Evolutionary conservation across 495 filamentous ascomycete species (phyloP).

Genomic region (Arthonia radiata): DNA sequence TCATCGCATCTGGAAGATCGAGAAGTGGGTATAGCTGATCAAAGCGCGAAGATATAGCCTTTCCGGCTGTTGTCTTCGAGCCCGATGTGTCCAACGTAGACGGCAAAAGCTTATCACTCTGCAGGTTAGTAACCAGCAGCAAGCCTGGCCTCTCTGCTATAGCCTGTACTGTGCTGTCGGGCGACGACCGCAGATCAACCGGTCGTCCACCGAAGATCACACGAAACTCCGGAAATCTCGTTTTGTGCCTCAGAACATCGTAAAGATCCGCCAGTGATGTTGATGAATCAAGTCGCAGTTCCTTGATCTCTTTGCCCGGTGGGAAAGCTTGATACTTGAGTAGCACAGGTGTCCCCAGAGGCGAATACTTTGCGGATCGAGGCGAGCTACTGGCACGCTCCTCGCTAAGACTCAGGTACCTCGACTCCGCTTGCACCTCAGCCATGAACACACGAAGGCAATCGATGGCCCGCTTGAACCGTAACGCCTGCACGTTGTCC

Average conservation of each 20-base stretch:
- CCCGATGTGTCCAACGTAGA: no score
- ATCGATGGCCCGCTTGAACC: slow-evolving; percentile 1
- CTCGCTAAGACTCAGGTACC: slow-evolving; percentile 2
- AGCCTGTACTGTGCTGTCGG: slow-evolving; percentile 8
- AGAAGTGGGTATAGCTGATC: no score
- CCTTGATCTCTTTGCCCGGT: slow-evolving; percentile 24
- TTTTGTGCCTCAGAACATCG: slow-evolving; percentile 34
- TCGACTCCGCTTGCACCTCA: background rate
- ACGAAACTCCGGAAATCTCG: slow-evolving; percentile 33
- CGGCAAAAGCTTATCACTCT: no score
- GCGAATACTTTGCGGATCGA: no score
- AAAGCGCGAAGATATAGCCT: no score
- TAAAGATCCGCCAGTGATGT: slow-evolving; percentile 45
- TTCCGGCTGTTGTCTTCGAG: no score
- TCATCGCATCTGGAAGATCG: no score
- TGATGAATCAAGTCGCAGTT: slow-evolving; percentile 34
- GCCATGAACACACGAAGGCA: slow-evolving; percentile 1
- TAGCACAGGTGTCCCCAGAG: slow-evolving; percentile 25
- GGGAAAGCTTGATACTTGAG: slow-evolving; percentile 51
- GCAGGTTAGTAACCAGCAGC: slow-evolving; percentile 16
- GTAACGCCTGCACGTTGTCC: slow-evolving; percentile 1
- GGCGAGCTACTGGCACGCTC: slow-evolving; percentile 32
- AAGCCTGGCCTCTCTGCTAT: slow-evolving; percentile 22
- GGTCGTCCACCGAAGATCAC: slow-evolving; percentile 25
- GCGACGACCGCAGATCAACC: slow-evolving; percentile 20